Evolutionary conservation across 2,329 filamentous ascomycete species (phyloP), one percentile per base, ranked within the genome.

Genomic region (Tricladium varicosporioides): DNA sequence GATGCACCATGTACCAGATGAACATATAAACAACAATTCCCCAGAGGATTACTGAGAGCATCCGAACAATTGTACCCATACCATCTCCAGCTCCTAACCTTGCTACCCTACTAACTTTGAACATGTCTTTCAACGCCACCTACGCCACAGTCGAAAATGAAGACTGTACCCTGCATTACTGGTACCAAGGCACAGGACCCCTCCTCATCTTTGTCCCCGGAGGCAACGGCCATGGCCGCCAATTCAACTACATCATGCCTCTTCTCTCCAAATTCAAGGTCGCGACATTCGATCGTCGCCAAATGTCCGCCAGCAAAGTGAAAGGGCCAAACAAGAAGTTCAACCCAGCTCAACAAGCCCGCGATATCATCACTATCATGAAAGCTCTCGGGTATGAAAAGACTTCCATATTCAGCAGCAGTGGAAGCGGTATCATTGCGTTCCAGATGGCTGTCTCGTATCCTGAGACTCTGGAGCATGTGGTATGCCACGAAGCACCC

Each of bases 401-500:
- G 68, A 92, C 88, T 1, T 88, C 88, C 27, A 78, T 78, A 16
- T 82, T 83, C 63, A 86, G 80, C 40, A 92, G 67, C 62, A 71
- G 69, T 58, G 51, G 56, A 33, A 70, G 70, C 1, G 70, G 63
- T 5, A 56, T 72, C 45, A 60, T 73, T 16, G 59, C 62, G 0
- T 65, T 71, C 40, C 69, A 71, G 56, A 67, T 72, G 44, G 69
- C 70, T 3, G 57, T 65, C 56, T 66, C 69, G 56, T 70, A 65
- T 42, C 71, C 70, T 1, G 57, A 65, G 4, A 63, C 64, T 54
- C 62, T 69, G 15, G 64, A 66, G 2, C 70, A 67, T 53, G 5
- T 71, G n/a, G 65, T 73, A 33, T 48, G 61, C 4, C 71, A 73
- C 60, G 70, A 73, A 57, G 67, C 68, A 8, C 64, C 66, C 5